Conservation (phyloP, 2,329 filamentous ascomycete species). For the Talaromyces sp. region DNA sequence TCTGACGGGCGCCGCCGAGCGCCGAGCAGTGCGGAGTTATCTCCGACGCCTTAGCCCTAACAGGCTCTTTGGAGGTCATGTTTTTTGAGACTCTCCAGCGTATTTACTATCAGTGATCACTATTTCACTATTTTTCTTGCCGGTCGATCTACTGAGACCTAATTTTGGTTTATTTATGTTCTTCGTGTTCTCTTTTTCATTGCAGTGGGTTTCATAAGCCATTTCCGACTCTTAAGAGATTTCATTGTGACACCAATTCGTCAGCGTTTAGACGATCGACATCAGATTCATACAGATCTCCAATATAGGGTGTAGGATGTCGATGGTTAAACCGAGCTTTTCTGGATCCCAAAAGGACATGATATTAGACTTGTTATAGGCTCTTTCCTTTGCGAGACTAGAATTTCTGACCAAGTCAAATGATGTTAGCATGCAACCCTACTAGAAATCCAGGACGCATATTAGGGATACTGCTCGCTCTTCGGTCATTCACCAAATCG, state of each 20-base stretch:
- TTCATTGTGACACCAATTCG: not conserved
- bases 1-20: not conserved
- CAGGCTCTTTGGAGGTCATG: not conserved
- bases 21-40: not conserved
- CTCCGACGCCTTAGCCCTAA: not conserved
- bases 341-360: not conserved
- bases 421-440: not conserved
- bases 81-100: not conserved
- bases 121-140: not conserved
- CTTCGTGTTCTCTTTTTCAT: not conserved
- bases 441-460: no score
- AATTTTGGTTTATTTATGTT: not conserved
- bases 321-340: not conserved
- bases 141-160: not conserved
- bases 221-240: not conserved
- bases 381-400: not conserved
- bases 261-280: not conserved
- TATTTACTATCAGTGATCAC: not conserved
- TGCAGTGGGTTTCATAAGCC: not conserved
- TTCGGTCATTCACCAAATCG: no score
- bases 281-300: not conserved
- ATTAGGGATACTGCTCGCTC: no score
- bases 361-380: not conserved
- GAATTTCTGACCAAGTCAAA: not conserved
- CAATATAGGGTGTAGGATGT: not conserved